Conservation (phyloP, 495 filamentous ascomycete genomes). For the Acidiella bohemica region DNA sequence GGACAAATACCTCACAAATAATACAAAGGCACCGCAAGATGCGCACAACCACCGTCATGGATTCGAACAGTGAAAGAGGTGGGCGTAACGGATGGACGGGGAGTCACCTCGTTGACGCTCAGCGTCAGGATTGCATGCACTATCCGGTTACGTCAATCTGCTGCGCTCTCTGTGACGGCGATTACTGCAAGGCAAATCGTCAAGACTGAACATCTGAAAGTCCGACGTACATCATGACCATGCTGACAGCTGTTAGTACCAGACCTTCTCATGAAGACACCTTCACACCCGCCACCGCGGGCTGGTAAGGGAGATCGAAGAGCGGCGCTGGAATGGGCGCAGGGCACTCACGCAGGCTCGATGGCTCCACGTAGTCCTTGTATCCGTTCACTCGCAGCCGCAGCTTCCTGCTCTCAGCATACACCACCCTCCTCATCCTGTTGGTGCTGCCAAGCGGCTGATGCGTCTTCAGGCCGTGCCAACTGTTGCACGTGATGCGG, state of each 20-base stretch:
- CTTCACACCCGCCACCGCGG: slow-evolving; percentile 1
- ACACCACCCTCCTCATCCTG: slow-evolving; percentile 31
- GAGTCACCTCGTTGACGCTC: too few species aligned
- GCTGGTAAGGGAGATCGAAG: slow-evolving; percentile 11
- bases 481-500: slow-evolving; percentile 35
- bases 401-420: slow-evolving; percentile 21
- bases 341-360: slow-evolving; percentile 13
- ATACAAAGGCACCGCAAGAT: not conserved
- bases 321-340: slow-evolving; percentile 12
- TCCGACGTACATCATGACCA: too few species aligned
- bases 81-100: too few species aligned
- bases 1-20: not conserved
- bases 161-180: too few species aligned
- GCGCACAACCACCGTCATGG: too few species aligned
- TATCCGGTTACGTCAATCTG: too few species aligned
- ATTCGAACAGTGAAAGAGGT: too few species aligned
- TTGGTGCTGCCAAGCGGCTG: slow-evolving; percentile 35
- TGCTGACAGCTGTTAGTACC: too few species aligned
- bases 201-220: too few species aligned
- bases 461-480: slow-evolving; percentile 33
- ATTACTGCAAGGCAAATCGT: too few species aligned
- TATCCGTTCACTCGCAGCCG: slow-evolving; percentile 17
- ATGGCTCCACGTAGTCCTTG: slow-evolving; percentile 17
- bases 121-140: too few species aligned
- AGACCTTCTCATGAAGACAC: too few species aligned